A percentile compares a stretch with the other conserved stretches of the same genome.
phyloP scores from a whole-genome alignment of 768 basidiomycete species.

The Lactifluus volemus region DNA sequence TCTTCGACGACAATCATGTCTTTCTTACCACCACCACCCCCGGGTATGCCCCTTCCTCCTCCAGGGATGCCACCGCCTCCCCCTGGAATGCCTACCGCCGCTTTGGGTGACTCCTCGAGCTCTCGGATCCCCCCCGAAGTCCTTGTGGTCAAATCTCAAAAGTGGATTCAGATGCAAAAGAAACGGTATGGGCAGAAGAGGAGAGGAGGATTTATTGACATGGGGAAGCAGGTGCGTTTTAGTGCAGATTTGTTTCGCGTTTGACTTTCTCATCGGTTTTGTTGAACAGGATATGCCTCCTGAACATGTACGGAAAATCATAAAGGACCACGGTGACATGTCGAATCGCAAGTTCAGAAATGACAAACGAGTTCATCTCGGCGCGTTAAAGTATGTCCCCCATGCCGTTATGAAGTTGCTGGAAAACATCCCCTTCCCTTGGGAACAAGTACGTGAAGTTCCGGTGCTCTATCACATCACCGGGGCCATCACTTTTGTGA shows the following conservation, averaged over 20 bases:
- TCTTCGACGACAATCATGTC: constrained; percentile 18
- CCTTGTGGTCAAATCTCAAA: constrained; percentile 86
- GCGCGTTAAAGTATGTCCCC: constrained; percentile 96
- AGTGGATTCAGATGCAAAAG: constrained; percentile 92
- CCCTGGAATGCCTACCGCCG: constrained; percentile 24
- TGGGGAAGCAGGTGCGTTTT: constrained; percentile 77
- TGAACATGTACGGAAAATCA: constrained; percentile 98
- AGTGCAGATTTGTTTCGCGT: not conserved
- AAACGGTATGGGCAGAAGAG: constrained; percentile 89
- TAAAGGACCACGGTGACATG: constrained; percentile 99
- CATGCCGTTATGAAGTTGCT: constrained; percentile 99
- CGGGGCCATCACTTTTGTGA: constrained; percentile 98
- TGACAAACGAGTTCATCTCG: constrained; percentile 98
- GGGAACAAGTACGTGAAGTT: constrained; percentile 99
- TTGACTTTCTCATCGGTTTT: constrained; percentile 19
- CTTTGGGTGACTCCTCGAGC: constrained; percentile 27
- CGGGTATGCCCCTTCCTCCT: constrained; percentile 26
- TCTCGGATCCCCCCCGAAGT: constrained; percentile 53
- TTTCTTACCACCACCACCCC: constrained; percentile 29
- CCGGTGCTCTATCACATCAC: constrained; percentile 98
- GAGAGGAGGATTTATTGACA: constrained; percentile 82
- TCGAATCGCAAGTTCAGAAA: constrained; percentile 98
- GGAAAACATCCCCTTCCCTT: constrained; percentile 96
- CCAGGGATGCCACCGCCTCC: constrained; percentile 27
- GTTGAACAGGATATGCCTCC: constrained; percentile 76